Base-by-base conservation (phyloP, 352 stramenopile genomes). In the Aphanomyces stellatus region DNA sequence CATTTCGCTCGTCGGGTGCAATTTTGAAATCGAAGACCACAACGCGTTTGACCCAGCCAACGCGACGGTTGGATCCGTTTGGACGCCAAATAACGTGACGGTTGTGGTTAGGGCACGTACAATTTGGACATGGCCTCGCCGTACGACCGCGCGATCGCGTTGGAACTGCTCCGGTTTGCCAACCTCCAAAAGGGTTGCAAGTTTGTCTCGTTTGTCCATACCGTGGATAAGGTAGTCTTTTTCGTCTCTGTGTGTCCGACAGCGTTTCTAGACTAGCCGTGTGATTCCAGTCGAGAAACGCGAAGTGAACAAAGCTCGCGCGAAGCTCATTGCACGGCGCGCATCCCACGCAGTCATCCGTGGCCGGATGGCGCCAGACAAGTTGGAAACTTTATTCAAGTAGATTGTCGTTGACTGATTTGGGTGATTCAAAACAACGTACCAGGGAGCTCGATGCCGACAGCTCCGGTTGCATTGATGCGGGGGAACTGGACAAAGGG, bases 111-210 rank as follows among this genome's bases (percentile, higher is more conserved):
- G 0, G 82, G 82, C 27, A 81, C 74, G 33, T 91, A 91, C 71
- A 77, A 89, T 31, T 68, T 91, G 35, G 83, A 88, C 67, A 82
- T 91, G 78, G 69, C 81, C 24, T 74, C 88, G 22, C 82, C 82
- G 4, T 91, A 91, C 62, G 82, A 89, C 27, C 76, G 82, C 22
- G 80, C 82, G 2, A 79, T 91, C 27, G 82, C 82, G 0, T 63
- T 89, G 15, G 82, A 91, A 71, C 67, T 91, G 33, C 59, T 91
- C 13, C 80, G 77, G 4, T 74, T 91, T 11, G 82, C 79, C 28
- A 88, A 89, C 42, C 84, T 76, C 6, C 87, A 86, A 53, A 81
- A 91, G 63, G 82, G 82, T 41, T 91, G 82, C 71, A 89, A 89
- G 61, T 91, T 91, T 48, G 48, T 91, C 22, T 89, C 82, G 37